phyloP scores from a whole-genome alignment of 2,329 filamentous ascomycete species.

The Aspergillus udagawae region DNA sequence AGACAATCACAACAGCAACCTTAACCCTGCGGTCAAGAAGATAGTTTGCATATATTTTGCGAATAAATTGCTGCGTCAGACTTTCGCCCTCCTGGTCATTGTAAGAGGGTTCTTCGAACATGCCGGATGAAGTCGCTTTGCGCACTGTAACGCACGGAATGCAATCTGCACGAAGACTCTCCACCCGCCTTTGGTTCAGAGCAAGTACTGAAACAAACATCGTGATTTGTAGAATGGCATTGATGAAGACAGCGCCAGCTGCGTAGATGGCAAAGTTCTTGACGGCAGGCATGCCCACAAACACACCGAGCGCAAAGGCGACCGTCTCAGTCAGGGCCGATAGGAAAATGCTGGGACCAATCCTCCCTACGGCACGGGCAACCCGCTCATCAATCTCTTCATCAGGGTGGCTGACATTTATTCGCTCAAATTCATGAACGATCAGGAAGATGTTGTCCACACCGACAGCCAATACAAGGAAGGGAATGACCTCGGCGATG shows the following conservation, averaged over 20 bases:
- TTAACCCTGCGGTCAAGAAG: slow-evolving; percentile 80
- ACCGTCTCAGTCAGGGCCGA: slow-evolving; percentile 93
- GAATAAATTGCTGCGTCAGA: slow-evolving; percentile 78
- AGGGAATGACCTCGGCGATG: slow-evolving; percentile 97
- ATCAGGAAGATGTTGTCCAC: slow-evolving; percentile 99
- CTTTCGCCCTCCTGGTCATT: slow-evolving; percentile 77
- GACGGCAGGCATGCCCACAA: slow-evolving; percentile 96
- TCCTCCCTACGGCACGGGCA: slow-evolving; percentile 83
- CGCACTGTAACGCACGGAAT: slow-evolving; percentile 83
- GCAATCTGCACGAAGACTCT: slow-evolving; percentile 84
- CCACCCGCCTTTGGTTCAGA: slow-evolving; percentile 85
- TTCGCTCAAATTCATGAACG: slow-evolving; percentile 94
- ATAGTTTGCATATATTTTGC: slow-evolving; percentile 79
- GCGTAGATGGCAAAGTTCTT: slow-evolving; percentile 97
- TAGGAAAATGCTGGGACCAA: slow-evolving; percentile 93
- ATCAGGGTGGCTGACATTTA: slow-evolving; percentile 88
- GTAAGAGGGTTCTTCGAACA: slow-evolving; percentile 63
- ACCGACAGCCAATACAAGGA: slow-evolving; percentile 90
- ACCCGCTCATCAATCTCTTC: slow-evolving; percentile 82
- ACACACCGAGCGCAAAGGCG: slow-evolving; percentile 86
- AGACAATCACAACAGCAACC: slow-evolving; percentile 69
- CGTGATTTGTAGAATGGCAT: slow-evolving; percentile 92
- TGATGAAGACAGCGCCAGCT: slow-evolving; percentile 93
- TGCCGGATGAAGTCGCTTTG: slow-evolving; percentile 63
- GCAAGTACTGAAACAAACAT: slow-evolving; percentile 93